Base-by-base conservation (phyloP, 2,329 filamentous ascomycete genomes). In the Thyridium curvatum region DNA sequence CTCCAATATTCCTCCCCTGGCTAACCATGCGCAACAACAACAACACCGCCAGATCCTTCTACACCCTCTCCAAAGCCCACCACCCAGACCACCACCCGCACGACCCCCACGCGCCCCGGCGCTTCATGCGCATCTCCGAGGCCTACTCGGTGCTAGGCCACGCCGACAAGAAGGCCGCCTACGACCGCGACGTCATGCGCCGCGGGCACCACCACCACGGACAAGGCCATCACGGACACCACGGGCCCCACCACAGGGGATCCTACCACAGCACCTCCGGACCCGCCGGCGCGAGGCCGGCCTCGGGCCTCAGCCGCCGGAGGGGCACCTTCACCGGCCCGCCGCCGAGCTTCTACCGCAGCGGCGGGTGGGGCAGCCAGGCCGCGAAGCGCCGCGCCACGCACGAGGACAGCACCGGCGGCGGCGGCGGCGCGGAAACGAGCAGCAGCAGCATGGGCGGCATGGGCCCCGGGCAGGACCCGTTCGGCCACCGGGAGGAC, bases 71-170 rank as follows among this genome's bases (percentile, higher is more conserved):
- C 55, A 94, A 96, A 65, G 68, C 75, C 39, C 84, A 95, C 72
- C 93, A 98, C 63, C 93, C 93, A 1, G 93, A 98, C 71, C 80
- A 82, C 58, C 94, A 97, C 70, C 86, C 74, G 43, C 57, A 75
- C 50, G 84, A 95, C 62, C 84, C 86, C 4, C 58, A 66, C 42
- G 85, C 90, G 45, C 71, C 81, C 4, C 66, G 77, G 41, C 85
- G 82, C 57, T 98, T 95, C 71, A 79, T 89, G 60, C 74, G 79
- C 50, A 84, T 96, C 58, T 84, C 79, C 56, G 84, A 93, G 58
- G 89, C 90, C 50, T 96, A 95, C 69, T 71, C 79, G 41, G 62
- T 85, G 33, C 84, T 96, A 42, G 79, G 81, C 42, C 77, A 83
- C 48, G 69, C 83, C 14, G 71, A 79, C 15, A 89, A 88, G 56